Percentiles rank a stretch among this genome's conserved stretches.
Conservation (phyloP, 495 filamentous ascomycete genomes). For the Annulohypoxylon stygium region DNA sequence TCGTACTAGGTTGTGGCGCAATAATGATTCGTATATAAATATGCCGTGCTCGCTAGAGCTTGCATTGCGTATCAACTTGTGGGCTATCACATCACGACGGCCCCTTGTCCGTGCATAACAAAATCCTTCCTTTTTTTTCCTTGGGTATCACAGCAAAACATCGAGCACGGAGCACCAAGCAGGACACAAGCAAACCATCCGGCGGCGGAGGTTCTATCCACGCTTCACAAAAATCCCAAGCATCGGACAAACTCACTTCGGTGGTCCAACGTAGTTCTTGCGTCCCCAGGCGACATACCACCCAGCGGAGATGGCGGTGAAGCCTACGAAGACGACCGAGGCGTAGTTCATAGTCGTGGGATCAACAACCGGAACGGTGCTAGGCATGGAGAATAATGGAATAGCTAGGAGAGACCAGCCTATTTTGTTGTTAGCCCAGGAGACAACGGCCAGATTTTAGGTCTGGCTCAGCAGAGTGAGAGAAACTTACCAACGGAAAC, state of each 20-base stretch:
- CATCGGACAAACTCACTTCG: constrained; percentile 49
- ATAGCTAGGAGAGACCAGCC: constrained; percentile 73
- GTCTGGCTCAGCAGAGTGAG: not conserved
- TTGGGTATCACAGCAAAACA: constrained; percentile 32
- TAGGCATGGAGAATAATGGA: constrained; percentile 76
- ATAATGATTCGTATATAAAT: constrained; percentile 25
- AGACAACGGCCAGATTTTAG: constrained; percentile 24
- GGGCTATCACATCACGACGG: constrained; percentile 24
- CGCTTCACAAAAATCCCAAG: constrained; percentile 11
- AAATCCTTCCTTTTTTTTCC: constrained; percentile 15
- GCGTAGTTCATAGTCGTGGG: constrained; percentile 75
- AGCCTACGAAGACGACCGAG: constrained; percentile 73
- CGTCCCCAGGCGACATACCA: constrained; percentile 69
- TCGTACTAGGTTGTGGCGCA: not conserved
- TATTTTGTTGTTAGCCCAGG: constrained; percentile 46
- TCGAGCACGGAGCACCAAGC: constrained; percentile 13
- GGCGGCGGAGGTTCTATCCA: constrained; percentile 6
- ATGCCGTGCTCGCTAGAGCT: constrained; percentile 17
- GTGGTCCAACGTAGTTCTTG: constrained; percentile 77
- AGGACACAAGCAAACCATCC: not conserved
- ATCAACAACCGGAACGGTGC: constrained; percentile 68
- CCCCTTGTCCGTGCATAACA: constrained; percentile 8
- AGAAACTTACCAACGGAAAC: constrained; percentile 65
- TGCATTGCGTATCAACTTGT: constrained; percentile 20
- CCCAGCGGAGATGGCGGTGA: constrained; percentile 61